These are phyloP conservation scores for Tylopilus subfusipes DNA, from an alignment of 768 basidiomycete genomes.

Conservation along the genomic window DNA sequence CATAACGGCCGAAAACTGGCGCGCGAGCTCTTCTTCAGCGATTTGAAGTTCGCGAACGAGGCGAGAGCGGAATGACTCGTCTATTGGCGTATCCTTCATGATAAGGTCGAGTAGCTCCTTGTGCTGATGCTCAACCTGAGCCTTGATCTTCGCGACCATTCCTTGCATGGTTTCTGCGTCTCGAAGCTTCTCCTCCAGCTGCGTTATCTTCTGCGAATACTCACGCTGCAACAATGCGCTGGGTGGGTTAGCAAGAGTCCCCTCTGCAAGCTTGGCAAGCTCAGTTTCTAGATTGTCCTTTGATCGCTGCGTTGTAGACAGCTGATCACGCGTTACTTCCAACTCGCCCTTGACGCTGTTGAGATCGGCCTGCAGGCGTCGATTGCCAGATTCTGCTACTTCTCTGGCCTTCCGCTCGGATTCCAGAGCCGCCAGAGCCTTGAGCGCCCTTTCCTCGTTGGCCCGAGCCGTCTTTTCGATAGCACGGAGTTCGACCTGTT, in stretches of 20 bases:
- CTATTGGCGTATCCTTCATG: conserved; percentile 51
- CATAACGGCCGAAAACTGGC: conserved; percentile 25
- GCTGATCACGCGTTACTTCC: conserved; percentile 51
- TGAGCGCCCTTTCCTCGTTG: conserved; percentile 58
- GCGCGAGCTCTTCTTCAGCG: conserved; percentile 44
- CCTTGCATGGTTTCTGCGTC: conserved; percentile 50
- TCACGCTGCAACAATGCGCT: conserved; percentile 59
- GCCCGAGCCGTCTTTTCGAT: conserved; percentile 65
- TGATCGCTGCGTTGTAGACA: conserved; percentile 52
- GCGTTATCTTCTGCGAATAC: conserved; percentile 58
- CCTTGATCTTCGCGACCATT: conserved; percentile 53
- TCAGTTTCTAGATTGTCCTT: conserved; percentile 67
- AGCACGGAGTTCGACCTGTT: conserved; percentile 58
- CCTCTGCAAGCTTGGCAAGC: conserved; percentile 61
- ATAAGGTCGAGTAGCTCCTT: conserved; percentile 70
- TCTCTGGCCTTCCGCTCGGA: conserved; percentile 66
- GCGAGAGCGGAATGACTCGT: conserved; percentile 58
- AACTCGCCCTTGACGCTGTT: conserved; percentile 53
- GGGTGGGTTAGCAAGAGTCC: conserved; percentile 50
- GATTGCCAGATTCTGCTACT: conserved; percentile 57
- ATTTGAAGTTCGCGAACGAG: conserved; percentile 61
- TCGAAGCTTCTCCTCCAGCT: conserved; percentile 59
- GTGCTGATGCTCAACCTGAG: conserved; percentile 64
- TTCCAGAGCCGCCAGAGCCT: conserved; percentile 58
- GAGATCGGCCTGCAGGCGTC: conserved; percentile 60